These are phyloP conservation scores for Ceratobasidium sp. DNA, from an alignment of 1,284 basidiomycete species.

Conservation along the genomic window DNA sequence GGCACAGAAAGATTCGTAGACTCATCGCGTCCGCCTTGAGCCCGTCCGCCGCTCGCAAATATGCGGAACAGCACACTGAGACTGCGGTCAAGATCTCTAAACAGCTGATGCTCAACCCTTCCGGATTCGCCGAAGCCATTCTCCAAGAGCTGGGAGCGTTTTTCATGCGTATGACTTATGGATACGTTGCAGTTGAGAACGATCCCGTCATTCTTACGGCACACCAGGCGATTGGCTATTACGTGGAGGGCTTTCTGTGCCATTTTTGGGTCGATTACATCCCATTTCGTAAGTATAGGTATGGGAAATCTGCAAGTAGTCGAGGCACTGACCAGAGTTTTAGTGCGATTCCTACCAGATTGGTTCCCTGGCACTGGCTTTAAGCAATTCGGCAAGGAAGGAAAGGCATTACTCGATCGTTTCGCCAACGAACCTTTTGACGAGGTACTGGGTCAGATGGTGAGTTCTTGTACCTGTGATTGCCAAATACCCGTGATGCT, in stretches of 20 bases:
- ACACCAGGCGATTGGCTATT: neutral
- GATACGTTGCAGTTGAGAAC: neutral
- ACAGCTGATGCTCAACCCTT: neutral
- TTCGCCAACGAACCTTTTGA: neutral
- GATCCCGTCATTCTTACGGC: neutral
- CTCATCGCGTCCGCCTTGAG: conserved; percentile 17
- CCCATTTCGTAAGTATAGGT: neutral
- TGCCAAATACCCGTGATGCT: neutral
- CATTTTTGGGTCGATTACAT: neutral
- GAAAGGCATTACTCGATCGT: neutral
- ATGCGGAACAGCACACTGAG: neutral
- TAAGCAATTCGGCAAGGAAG: neutral
- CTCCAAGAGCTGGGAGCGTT: neutral
- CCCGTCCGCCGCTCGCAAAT: conserved; percentile 3
- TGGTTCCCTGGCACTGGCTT: conserved; percentile 15
- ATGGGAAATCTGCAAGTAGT: neutral
- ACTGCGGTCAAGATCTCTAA: neutral
- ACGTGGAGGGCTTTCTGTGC: neutral
- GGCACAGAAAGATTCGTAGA: conserved; percentile 11
- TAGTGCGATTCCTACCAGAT: conserved; percentile 1
- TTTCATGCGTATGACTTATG: conserved; percentile 11
- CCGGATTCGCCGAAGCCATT: neutral
- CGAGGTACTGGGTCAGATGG: neutral
- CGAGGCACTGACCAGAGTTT: neutral
- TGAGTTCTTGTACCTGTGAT: neutral